Evolutionary conservation across 2,329 filamentous ascomycete species (phyloP).

Genomic region (Diaporthe vexans): DNA sequence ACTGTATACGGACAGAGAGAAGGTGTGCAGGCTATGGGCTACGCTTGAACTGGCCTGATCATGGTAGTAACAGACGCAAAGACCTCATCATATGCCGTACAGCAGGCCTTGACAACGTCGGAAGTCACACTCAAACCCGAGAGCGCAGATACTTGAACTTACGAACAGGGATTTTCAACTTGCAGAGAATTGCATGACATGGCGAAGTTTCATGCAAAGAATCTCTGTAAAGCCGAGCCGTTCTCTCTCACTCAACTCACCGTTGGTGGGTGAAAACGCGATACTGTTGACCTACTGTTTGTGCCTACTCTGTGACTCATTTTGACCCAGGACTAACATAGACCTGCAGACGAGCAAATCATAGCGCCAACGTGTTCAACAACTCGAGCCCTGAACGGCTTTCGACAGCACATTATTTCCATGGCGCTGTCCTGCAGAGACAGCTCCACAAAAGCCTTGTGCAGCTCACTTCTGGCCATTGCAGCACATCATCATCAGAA

Average conservation of each 20-base stretch:
- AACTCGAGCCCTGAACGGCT: background rate
- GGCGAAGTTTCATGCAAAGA: background rate
- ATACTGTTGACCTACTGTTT: background rate
- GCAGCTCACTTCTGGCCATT: background rate
- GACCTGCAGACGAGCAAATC: background rate
- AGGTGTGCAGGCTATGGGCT: background rate
- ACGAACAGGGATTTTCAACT: background rate
- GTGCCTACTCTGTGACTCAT: background rate
- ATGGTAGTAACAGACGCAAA: background rate
- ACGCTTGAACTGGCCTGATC: background rate
- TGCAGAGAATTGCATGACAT: background rate
- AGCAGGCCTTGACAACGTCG: background rate
- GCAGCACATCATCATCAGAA: slow-evolving; percentile 3
- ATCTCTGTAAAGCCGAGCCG: background rate
- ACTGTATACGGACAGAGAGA: background rate
- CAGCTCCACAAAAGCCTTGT: background rate
- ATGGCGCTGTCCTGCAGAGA: background rate
- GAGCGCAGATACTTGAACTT: background rate
- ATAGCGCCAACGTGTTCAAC: slow-evolving; percentile 12
- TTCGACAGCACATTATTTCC: background rate
- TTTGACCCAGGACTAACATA: background rate
- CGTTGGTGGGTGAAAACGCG: background rate
- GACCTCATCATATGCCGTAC: background rate
- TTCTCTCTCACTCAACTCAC: background rate
- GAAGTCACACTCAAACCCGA: background rate